A percentile compares a stretch with the other conserved stretches of the same genome.
These are phyloP conservation scores for Leccinum rimulosum DNA, from an alignment of 768 basidiomycete species.

Conservation along the genomic window DNA sequence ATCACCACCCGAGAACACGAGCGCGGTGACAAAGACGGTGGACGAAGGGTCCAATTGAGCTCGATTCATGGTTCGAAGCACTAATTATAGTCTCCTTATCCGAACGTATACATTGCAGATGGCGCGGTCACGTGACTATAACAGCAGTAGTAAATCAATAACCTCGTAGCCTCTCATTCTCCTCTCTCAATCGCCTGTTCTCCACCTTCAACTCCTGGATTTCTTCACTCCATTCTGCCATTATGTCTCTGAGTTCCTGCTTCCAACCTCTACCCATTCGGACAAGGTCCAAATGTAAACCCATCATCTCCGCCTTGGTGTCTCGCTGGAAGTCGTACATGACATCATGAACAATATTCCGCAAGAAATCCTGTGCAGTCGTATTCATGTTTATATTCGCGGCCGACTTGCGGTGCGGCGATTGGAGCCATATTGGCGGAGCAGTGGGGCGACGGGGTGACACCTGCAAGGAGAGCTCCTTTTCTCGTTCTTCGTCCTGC, in stretches of 20 bases:
- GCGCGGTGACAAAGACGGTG: slow-evolving; percentile 20
- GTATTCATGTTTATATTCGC: slow-evolving; percentile 28
- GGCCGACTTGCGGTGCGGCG: slow-evolving; percentile 35
- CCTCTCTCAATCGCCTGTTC: slow-evolving; percentile 56
- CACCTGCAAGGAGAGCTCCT: slow-evolving; percentile 51
- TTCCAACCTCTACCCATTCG: slow-evolving; percentile 71
- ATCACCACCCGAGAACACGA: slow-evolving; percentile 33
- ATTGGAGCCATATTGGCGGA: slow-evolving; percentile 38
- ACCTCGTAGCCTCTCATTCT: slow-evolving; percentile 59
- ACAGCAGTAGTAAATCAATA: slow-evolving; percentile 19
- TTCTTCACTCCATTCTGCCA: slow-evolving; percentile 63
- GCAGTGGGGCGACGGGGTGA: slow-evolving; percentile 49
- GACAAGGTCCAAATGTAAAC: slow-evolving; percentile 70
- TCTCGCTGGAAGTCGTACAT: slow-evolving; percentile 74
- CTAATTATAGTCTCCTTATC: neutral
- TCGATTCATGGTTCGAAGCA: slow-evolving; percentile 6
- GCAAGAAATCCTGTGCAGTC: slow-evolving; percentile 55
- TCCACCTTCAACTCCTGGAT: slow-evolving; percentile 44
- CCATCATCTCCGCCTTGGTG: slow-evolving; percentile 68
- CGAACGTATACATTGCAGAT: neutral
- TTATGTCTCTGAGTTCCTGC: slow-evolving; percentile 55
- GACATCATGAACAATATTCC: slow-evolving; percentile 63
- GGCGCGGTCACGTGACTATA: slow-evolving; percentile 15
- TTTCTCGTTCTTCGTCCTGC: slow-evolving; percentile 24
- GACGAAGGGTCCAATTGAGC: slow-evolving; percentile 6